phyloP scores from a whole-genome alignment of 495 filamentous ascomycete genomes.

The Aspergillus diversus region DNA sequence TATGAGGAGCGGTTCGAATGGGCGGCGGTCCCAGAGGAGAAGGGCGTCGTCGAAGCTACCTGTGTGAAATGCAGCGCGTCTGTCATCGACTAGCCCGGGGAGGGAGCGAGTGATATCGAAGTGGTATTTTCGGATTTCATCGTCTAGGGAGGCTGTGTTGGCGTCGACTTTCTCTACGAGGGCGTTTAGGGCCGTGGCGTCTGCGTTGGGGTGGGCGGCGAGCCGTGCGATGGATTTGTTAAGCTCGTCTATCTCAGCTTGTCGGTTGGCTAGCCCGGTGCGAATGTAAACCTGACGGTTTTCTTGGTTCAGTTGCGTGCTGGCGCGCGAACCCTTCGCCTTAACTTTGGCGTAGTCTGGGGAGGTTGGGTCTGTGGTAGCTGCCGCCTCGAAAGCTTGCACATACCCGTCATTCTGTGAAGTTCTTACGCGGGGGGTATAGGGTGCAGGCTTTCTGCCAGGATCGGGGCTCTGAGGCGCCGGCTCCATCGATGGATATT shows the following conservation, averaged over 20 bases:
- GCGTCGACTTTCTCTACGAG: constrained; percentile 29
- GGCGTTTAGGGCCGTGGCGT: constrained; percentile 36
- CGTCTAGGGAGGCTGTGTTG: constrained; percentile 8
- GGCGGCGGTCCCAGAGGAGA: constrained; percentile 67
- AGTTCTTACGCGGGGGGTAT: constrained; percentile 26
- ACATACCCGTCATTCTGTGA: constrained; percentile 28
- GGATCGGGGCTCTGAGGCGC: constrained; percentile 27
- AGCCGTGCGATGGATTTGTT: constrained; percentile 34
- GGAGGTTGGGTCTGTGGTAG: constrained; percentile 7
- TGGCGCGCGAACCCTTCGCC: constrained; percentile 16
- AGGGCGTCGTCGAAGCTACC: constrained; percentile 45
- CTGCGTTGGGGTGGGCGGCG: constrained; percentile 34
- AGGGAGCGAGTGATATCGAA: constrained; percentile 26
- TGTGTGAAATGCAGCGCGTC: constrained; percentile 21
- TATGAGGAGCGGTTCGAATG: constrained; percentile 57
- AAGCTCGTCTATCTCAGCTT: constrained; percentile 32
- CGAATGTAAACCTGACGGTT: constrained; percentile 31
- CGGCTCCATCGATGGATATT: constrained; percentile 26
- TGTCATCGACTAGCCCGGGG: constrained; percentile 27
- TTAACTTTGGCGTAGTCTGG: constrained; percentile 11
- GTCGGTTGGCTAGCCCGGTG: constrained; percentile 31
- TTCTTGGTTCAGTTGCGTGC: constrained; percentile 39
- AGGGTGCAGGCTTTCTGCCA: constrained; percentile 20
- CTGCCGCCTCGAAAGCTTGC: constrained; percentile 19
- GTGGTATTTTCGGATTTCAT: constrained; percentile 27